phyloP scores from a whole-genome alignment of 805 yeast genomes.

The Kockiozyma suomiensis region DNA sequence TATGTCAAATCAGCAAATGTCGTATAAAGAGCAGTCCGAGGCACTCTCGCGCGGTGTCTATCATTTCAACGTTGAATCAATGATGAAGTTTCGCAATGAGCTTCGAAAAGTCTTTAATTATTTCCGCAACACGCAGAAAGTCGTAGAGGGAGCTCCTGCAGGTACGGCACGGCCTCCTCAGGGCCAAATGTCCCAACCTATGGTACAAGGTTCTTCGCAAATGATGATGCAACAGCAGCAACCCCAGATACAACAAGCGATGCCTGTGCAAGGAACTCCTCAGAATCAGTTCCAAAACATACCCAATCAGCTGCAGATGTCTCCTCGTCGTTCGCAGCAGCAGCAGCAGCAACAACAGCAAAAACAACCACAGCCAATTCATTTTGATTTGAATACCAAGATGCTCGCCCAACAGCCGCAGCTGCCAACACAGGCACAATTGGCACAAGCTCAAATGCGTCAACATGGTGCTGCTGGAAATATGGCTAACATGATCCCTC shows the following conservation, averaged over 20 bases:
- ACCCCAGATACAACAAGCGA: slow-evolving; percentile 4
- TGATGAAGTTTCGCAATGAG: slow-evolving; percentile 22
- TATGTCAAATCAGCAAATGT: slow-evolving; percentile 14
- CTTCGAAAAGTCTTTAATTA: slow-evolving; percentile 24
- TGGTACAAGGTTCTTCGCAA: neutral
- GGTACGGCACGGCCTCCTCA: slow-evolving; percentile 8
- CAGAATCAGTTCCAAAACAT: slow-evolving; percentile 1
- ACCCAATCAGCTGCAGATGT: neutral
- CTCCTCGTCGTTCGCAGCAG: neutral
- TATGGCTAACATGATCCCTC: neutral
- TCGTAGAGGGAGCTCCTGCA: neutral
- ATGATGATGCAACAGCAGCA: slow-evolving; percentile 10
- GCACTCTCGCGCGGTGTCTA: slow-evolving; percentile 19
- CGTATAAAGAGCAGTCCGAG: slow-evolving; percentile 29
- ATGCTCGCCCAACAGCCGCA: slow-evolving; percentile 7
- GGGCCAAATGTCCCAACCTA: neutral
- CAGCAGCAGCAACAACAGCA: slow-evolving; percentile 9
- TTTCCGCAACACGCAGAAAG: slow-evolving; percentile 18
- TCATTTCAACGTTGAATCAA: slow-evolving; percentile 16
- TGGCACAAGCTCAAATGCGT: neutral
- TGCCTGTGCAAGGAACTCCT: slow-evolving; percentile 1
- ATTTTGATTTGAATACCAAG: slow-evolving; percentile 10
- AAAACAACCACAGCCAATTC: neutral
- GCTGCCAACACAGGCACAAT: neutral
- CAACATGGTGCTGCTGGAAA: slow-evolving; percentile 5